Conservation (phyloP, 2,329 filamentous ascomycete genomes). For the Neonectria neomacrospora region DNA sequence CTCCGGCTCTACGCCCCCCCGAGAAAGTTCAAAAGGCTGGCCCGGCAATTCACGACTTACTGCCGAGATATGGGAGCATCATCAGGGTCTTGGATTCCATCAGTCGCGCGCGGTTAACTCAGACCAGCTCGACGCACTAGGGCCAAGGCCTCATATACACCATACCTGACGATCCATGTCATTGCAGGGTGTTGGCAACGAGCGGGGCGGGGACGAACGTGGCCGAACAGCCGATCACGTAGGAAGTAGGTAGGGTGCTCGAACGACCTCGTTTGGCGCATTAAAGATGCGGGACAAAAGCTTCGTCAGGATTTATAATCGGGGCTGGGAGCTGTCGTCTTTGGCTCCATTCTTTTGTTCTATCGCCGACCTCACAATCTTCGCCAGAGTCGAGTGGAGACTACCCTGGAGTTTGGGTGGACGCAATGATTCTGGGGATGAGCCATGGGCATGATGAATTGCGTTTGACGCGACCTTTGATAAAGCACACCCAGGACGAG, state of each 20-base stretch:
- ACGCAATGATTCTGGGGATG: not conserved
- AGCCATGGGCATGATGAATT: conserved; percentile 1
- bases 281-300: not conserved
- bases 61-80: not conserved
- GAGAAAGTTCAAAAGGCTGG: too few species aligned
- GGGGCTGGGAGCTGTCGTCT: conserved; percentile 10
- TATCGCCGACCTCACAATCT: conserved; percentile 7
- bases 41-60: not conserved
- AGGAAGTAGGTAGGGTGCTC: not conserved
- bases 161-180: not conserved
- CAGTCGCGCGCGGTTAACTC: conserved; percentile 29
- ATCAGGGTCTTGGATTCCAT: conserved; percentile 19
- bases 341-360: not conserved
- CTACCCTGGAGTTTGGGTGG: conserved; percentile 17
- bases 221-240: not conserved
- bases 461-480: not conserved
- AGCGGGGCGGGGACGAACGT: not conserved
- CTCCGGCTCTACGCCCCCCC: not conserved
- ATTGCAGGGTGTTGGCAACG: not conserved
- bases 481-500: too few species aligned
- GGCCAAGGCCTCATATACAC: not conserved
- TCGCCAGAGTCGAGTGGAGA: not conserved
- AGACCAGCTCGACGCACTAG: not conserved
- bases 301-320: conserved; percentile 29
- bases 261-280: not conserved